These are phyloP conservation scores for Exophiala lecanii-corni DNA, from an alignment of 2,329 filamentous ascomycete species.

Conservation along the genomic window DNA sequence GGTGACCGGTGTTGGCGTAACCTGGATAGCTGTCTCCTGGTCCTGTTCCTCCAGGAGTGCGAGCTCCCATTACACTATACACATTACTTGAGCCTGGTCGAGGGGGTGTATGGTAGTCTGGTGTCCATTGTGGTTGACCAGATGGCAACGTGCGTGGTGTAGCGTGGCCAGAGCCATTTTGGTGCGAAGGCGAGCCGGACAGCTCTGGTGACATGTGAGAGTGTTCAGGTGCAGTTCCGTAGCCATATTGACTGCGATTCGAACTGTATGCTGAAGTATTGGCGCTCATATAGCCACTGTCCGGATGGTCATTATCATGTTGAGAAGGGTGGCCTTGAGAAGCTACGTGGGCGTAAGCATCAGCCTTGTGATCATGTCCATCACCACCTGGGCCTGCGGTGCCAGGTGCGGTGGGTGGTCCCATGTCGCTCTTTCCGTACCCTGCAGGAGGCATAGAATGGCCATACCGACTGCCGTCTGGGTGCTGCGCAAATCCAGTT, in stretches of 20 bases:
- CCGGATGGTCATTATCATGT: slow-evolving; percentile 66
- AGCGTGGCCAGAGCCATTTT: slow-evolving; percentile 74
- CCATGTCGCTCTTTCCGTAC: slow-evolving; percentile 86
- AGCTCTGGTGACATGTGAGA: slow-evolving; percentile 76
- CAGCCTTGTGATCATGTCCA: slow-evolving; percentile 63
- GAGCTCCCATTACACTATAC: slow-evolving; percentile 83
- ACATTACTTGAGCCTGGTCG: slow-evolving; percentile 70
- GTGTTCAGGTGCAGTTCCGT: slow-evolving; percentile 67
- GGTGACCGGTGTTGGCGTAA: slow-evolving; percentile 66
- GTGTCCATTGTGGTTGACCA: slow-evolving; percentile 68
- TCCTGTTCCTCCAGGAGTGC: slow-evolving; percentile 63
- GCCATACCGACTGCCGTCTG: slow-evolving; percentile 66
- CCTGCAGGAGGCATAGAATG: slow-evolving; percentile 48
- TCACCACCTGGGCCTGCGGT: slow-evolving; percentile 56
- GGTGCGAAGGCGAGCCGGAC: slow-evolving; percentile 73
- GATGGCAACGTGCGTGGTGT: slow-evolving; percentile 76
- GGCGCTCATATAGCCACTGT: slow-evolving; percentile 80
- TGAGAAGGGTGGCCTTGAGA: slow-evolving; percentile 48
- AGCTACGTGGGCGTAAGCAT: slow-evolving; percentile 50
- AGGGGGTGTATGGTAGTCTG: slow-evolving; percentile 71
- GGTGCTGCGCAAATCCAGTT: slow-evolving; percentile 63
- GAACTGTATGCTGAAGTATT: slow-evolving; percentile 66
- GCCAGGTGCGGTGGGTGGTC: slow-evolving; percentile 64
- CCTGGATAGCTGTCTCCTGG: slow-evolving; percentile 66
- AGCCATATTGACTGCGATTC: slow-evolving; percentile 71